Percentiles rank a stretch among this genome's conserved stretches.
These are phyloP conservation scores for Sporothrix pallida DNA, from an alignment of 2,329 filamentous ascomycete species.

Conservation along the genomic window DNA sequence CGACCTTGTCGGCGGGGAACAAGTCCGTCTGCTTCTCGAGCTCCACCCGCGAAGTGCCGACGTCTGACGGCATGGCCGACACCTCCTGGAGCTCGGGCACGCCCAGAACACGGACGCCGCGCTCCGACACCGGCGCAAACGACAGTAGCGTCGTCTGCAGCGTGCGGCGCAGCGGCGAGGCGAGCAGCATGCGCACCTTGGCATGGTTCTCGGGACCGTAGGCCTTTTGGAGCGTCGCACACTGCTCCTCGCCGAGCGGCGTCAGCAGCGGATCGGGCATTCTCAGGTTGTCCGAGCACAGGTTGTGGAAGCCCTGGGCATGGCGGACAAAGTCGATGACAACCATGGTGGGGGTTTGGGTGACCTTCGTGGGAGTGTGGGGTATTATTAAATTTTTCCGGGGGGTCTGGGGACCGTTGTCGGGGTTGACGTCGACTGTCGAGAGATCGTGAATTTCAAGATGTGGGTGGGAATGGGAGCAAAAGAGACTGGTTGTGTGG, in stretches of 20 bases:
- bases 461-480: background rate
- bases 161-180: constrained; percentile 81
- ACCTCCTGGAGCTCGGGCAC: constrained; percentile 82
- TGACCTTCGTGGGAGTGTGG: background rate
- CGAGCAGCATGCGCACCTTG: constrained; percentile 71
- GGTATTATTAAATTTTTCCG: background rate
- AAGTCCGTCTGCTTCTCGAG: constrained; percentile 57
- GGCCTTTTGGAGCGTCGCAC: constrained; percentile 61
- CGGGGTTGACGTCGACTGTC: background rate
- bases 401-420: background rate
- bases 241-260: constrained; percentile 75
- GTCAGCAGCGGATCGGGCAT: constrained; percentile 83
- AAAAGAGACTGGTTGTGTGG: too few species aligned
- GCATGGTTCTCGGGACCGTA: constrained; percentile 67
- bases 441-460: background rate
- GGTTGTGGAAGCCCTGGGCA: constrained; percentile 82
- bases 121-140: constrained; percentile 64
- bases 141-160: constrained; percentile 75
- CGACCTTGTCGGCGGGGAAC: constrained; percentile 64
- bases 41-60: constrained; percentile 63
- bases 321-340: constrained; percentile 71
- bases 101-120: constrained; percentile 61
- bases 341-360: constrained; percentile 33
- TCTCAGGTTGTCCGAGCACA: constrained; percentile 69
- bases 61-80: constrained; percentile 75